Base-by-base conservation (phyloP, 345 rosid species). In the Moricandia arvensis region DNA sequence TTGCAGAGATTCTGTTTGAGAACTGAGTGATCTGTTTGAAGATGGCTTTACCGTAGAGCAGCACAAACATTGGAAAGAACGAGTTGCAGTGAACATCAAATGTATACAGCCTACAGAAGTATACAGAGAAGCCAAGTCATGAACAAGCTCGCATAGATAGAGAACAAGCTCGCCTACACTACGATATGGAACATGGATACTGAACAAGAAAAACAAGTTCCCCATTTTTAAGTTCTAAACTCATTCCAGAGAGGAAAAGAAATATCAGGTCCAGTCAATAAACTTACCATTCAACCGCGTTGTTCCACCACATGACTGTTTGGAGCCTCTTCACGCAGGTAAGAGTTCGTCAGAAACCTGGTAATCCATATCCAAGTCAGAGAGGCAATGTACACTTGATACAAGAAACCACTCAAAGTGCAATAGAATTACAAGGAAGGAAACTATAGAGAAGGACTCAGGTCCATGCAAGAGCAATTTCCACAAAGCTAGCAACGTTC, bases 71-170 rank as follows among this genome's bases (percentile, higher is more conserved):
- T 29, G 99, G n/a, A 85, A 96, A 93, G 94, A 96, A 96, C 38
- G 99, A 89, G 86, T 96, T 93, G 98, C 99, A 96, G 90, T 96
- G 96, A 84, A 96, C 99, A 68, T 96, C 99, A 83, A 96, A 96
- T 63, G 98, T 90, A 68, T 96, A 96, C 57, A 96, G 78, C 99
- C 99, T 96, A 80, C 63, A 87, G 66, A 75, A 16, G 61, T 35
- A n/a, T 2, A 18, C 35, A 79, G 4, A 27, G 6, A 74, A 64
- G 67, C 27, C 9, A 69, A 34, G 11, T 74, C 38, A 60, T 61
- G 34, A 72, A 43, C 13, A 34, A 11, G 38, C 5, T 78, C 54
- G 47, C 61, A 71, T 1, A 2, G 1, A 59, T 30, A 66, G 29
- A 29, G 18, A 72, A 26, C 24, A 21, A 21, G 24, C 24, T 21